Conservation (phyloP, 176 grass and related monocot genomes). For the Thinopyrum elongatum region DNA sequence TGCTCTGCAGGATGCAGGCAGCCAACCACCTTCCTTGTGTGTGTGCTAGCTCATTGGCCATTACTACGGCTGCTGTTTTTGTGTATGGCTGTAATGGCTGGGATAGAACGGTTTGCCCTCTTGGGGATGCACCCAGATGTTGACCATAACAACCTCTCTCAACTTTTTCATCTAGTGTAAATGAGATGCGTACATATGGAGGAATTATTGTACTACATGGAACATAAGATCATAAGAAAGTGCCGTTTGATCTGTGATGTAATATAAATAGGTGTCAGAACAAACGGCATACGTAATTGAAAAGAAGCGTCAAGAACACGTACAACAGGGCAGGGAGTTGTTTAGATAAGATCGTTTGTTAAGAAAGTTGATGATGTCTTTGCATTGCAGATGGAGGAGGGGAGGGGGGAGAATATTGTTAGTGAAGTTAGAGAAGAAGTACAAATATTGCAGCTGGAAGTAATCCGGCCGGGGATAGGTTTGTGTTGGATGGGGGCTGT, state of each 20-base stretch:
- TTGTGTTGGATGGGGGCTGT: conserved; percentile 52
- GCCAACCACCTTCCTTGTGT: conserved; percentile 38
- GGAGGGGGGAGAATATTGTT: conserved; percentile 40
- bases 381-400: not conserved
- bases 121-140: conserved; percentile 31
- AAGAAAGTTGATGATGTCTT: conserved; percentile 6
- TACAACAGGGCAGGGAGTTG: conserved; percentile 2
- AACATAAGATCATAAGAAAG: not conserved
- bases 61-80: conserved; percentile 38
- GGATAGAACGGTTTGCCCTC: conserved; percentile 42
- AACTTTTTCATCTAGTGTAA: not conserved
- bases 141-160: conserved; percentile 23
- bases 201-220: not conserved
- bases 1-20: conserved; percentile 26
- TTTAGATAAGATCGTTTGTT: conserved; percentile 10
- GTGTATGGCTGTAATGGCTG: conserved; percentile 33
- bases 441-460: conserved; percentile 11
- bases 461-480: conserved; percentile 34
- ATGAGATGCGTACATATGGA: not conserved
- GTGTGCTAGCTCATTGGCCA: conserved; percentile 31
- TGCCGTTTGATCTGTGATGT: not conserved
- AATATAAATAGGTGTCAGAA: not conserved
- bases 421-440: conserved; percentile 49
- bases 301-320: conserved; percentile 3
- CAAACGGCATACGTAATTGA: not conserved